These are phyloP conservation scores for Phialophora macrospora DNA, from an alignment of 2,329 filamentous ascomycete genomes.

Conservation along the genomic window DNA sequence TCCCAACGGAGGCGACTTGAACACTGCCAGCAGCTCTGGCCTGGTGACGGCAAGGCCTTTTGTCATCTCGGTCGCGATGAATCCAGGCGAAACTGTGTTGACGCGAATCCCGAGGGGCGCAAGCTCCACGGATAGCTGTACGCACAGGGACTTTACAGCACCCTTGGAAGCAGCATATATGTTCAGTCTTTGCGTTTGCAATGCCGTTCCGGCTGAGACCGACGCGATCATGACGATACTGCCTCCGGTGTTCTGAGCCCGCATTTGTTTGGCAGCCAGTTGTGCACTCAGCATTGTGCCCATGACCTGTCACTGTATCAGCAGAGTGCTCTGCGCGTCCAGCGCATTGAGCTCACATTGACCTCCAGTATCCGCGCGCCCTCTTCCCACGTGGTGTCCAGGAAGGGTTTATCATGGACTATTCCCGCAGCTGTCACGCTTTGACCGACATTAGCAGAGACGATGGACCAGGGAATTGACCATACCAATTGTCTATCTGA, in stretches of 20 bases:
- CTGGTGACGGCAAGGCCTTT: conserved; percentile 46
- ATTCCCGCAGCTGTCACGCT: conserved; percentile 43
- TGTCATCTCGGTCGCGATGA: conserved; percentile 54
- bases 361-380: conserved; percentile 50
- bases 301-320: conserved; percentile 51
- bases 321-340: conserved; percentile 45
- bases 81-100: conserved; percentile 54
- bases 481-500: conserved; percentile 32
- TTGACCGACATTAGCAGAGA: not conserved
- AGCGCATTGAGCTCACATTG: conserved; percentile 49
- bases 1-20: conserved; percentile 26
- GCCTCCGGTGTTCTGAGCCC: conserved; percentile 52
- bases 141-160: conserved; percentile 50
- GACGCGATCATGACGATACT: conserved; percentile 39
- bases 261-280: conserved; percentile 57
- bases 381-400: conserved; percentile 53
- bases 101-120: conserved; percentile 54
- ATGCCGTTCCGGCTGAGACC: conserved; percentile 25
- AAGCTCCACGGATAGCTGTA: conserved; percentile 54
- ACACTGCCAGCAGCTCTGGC: conserved; percentile 29
- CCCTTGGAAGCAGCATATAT: conserved; percentile 50
- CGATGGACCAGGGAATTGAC: not conserved
- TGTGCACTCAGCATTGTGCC: conserved; percentile 56
- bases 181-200: conserved; percentile 43
- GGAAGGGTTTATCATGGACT: conserved; percentile 52